Evolutionary conservation across 2,329 filamentous ascomycete genomes (phyloP), one percentile per base, ranked within the genome.

Genomic region (Colletotrichum orbiculare): DNA sequence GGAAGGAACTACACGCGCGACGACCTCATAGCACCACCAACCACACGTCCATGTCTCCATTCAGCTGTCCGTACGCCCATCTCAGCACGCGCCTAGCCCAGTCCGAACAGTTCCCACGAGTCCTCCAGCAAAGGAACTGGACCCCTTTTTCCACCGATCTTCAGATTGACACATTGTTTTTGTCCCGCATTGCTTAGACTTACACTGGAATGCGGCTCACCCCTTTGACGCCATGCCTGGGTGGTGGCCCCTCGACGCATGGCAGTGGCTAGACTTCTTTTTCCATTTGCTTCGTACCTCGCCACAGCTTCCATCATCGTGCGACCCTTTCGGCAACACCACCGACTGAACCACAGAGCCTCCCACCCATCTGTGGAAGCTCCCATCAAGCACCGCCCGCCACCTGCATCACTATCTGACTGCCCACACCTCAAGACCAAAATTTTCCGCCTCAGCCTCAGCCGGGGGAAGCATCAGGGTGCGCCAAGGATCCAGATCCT

Each of bases 11-110:
- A 55, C 47, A 65, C 58, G 52, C 58, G 47, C 58, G 53, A 54
- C 52, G 63, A 66, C 63, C 63, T 66, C 63, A 54, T 63, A 47
- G 62, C 58, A 62, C 59, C 52, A 61, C 57, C 50, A 54, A 33
- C 12, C 12, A 12, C 17, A 45, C 37, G 7, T 39, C 37, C 39
- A 25, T 42, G 39, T 41, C 50, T 39, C 49, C 34, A 12, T 38
- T 39, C 43, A 39, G 25, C 25, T 25, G 25, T 25, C 25, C 25
- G 25, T 25, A 25, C 25, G 25, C 25, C 25, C 25, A 25, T 25
- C 25, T 25, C 25, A 25, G 4, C 25, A 39, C 54, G 42, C 17
- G 13, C 9, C 38, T 17, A 35, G 48, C 43, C 48, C 34, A 56
- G 55, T 25, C 43, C 35, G 54, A 56, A 54, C 11, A 25, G 54